phyloP scores from a whole-genome alignment of 169 alveolate genomes.

The Ichthyophthirius multifiliis region DNA sequence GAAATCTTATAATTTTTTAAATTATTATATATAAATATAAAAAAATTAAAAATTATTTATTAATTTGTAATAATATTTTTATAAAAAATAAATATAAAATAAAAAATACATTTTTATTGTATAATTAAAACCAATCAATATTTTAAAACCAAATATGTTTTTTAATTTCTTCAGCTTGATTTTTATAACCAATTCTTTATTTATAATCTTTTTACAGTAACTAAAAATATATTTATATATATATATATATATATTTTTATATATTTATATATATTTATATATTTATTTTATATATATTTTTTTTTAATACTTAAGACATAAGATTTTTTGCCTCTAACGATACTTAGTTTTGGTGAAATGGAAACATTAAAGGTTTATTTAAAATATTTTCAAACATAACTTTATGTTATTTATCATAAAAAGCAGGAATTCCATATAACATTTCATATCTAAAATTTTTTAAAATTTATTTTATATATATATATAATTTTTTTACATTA shows the following conservation, averaged over 20 bases:
- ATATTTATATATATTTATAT: background rate
- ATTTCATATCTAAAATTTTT: constrained; percentile 49
- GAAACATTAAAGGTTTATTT: constrained; percentile 42
- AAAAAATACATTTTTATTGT: constrained; percentile 24
- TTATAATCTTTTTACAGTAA: constrained; percentile 48
- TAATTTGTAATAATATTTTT: too few species aligned
- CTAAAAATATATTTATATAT: background rate
- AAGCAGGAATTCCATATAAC: constrained; percentile 54
- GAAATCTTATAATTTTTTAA: too few species aligned
- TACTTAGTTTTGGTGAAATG: constrained; percentile 11
- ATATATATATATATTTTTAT: background rate
- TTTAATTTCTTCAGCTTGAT: constrained; percentile 64
- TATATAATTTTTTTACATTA: constrained; percentile 10
- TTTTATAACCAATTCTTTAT: constrained; percentile 54
- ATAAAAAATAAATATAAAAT: too few species aligned
- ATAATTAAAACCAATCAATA: constrained; percentile 47
- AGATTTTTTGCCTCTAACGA: background rate
- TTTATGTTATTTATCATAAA: constrained; percentile 35
- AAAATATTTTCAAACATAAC: constrained; percentile 46
- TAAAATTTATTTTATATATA: constrained; percentile 28
- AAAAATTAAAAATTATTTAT: background rate
- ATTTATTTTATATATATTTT: background rate
- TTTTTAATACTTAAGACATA: background rate
- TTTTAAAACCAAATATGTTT: constrained; percentile 68
- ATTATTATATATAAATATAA: background rate